Base-by-base conservation (phyloP, 2,329 filamentous ascomycete species). In the Penicillium sp. region DNA sequence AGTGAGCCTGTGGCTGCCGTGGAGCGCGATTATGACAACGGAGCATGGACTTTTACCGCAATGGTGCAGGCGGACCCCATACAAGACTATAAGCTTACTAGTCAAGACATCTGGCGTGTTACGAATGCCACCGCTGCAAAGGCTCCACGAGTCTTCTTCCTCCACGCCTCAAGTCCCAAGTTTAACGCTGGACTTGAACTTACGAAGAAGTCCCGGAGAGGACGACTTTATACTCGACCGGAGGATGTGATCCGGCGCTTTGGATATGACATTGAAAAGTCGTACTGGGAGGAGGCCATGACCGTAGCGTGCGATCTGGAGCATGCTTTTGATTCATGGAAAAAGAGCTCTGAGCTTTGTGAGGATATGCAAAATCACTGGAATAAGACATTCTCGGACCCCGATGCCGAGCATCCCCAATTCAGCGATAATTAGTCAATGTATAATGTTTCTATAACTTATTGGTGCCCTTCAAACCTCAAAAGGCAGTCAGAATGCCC, bases 131-230 rank as follows among this genome's bases (percentile, higher is more conserved):
- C 60, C 11, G 42, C 61, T 4, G 62, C 65, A 14, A 53, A 60
- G 35, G 42, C 69, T 29, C 68, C 64, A 2, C 55, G 61, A 4
- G 61, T 52, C 13, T 69, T 70, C 42, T 74, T 74, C 39, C 57
- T 75, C 11, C 72, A 75, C 49, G 68, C 70, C 3, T 67, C 68
- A 39, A 55, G 57, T 47, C 69, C 62, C 21, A 70, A 74, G 45
- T 68, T 76, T 35, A 70, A 74, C 43, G 71, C 72, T 0, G 60
- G 61, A 21, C 31, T 33, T 33, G 31, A 33, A 16, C 31, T 33
- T 33, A 4, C 14, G 59, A 61, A 14, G 61, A 65, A 2, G 54
- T 73, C 2, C 63, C 71, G 29, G 67, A 66, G 1, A 16, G 19
- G 33, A 7, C 49, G 49, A 24, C 22, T 62, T 4, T 74, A 71